Evolutionary conservation across 257 asterid genomes (phyloP).

Genomic region (Scutellaria galericulata): DNA sequence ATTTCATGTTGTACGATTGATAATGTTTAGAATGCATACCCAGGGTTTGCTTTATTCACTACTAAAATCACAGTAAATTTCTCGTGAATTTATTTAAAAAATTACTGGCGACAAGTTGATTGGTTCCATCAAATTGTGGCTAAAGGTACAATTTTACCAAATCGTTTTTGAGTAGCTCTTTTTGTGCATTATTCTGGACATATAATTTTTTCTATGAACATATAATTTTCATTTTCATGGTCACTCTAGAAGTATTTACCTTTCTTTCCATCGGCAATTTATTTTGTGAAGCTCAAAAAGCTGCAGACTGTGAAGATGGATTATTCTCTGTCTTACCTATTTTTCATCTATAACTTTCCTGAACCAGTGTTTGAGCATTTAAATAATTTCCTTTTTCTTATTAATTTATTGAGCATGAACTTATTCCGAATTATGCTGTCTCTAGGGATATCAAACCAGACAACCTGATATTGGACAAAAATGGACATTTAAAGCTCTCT

Average conservation of each 20-base stretch:
- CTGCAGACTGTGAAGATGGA: background rate
- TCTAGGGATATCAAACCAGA: constrained; percentile 97
- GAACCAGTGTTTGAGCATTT: background rate
- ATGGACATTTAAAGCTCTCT: constrained; percentile 93
- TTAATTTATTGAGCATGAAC: background rate
- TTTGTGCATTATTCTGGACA: background rate
- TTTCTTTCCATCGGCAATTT: background rate
- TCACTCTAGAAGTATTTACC: background rate
- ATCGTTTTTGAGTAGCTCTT: background rate
- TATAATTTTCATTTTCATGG: background rate
- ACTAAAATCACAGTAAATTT: background rate
- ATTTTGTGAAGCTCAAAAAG: background rate
- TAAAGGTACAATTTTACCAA: background rate
- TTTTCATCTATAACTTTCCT: background rate
- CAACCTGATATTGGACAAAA: constrained; percentile 86
- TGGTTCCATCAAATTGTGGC: background rate
- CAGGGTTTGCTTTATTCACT: background rate
- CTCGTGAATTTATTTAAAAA: background rate
- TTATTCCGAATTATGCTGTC: constrained; percentile 28
- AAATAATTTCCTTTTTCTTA: background rate
- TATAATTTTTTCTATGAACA: background rate
- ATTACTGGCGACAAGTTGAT: background rate
- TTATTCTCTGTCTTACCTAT: background rate
- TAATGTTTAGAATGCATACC: background rate
- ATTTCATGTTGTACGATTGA: background rate